These are phyloP conservation scores for Vanrija sp. DNA, from an alignment of 1,284 basidiomycete species.

Conservation along the genomic window DNA sequence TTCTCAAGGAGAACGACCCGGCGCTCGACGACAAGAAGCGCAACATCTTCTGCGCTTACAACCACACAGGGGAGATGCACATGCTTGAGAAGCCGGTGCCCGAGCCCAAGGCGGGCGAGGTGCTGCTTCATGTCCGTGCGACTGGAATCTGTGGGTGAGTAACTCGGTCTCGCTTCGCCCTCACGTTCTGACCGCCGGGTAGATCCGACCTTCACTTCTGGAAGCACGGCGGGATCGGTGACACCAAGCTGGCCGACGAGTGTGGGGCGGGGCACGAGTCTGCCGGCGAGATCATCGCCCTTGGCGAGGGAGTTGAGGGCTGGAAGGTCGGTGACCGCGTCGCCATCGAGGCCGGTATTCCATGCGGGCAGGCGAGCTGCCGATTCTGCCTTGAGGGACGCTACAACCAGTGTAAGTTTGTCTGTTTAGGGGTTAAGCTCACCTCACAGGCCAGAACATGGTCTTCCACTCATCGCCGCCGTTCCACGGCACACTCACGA, in stretches of 20 bases:
- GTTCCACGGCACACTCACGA: constrained; percentile 50
- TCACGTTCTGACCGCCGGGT: not conserved
- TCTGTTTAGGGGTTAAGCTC: not conserved
- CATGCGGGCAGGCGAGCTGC: constrained; percentile 52
- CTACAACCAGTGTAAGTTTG: constrained; percentile 52
- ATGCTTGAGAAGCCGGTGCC: constrained; percentile 47
- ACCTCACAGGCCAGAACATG: constrained; percentile 42
- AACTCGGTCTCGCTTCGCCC: too few species aligned
- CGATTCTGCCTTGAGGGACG: constrained; percentile 51
- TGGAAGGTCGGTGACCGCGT: constrained; percentile 49
- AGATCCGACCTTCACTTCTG: constrained; percentile 54
- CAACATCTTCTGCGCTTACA: constrained; percentile 49
- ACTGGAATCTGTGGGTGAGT: constrained; percentile 52
- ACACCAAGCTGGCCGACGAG: constrained; percentile 42
- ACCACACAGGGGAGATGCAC: constrained; percentile 47
- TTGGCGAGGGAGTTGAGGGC: constrained; percentile 47
- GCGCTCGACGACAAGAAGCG: constrained; percentile 14
- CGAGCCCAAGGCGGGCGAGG: constrained; percentile 45
- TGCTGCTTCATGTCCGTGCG: constrained; percentile 49
- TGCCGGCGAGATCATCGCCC: constrained; percentile 49
- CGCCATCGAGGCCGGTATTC: constrained; percentile 54
- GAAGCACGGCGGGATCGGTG: constrained; percentile 51
- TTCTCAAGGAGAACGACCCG: too few species aligned
- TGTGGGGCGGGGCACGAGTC: constrained; percentile 49
- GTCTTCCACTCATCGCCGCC: constrained; percentile 53